Evolutionary conservation across 345 rosid species (phyloP).

Genomic region (Eucalyptus coolabah): DNA sequence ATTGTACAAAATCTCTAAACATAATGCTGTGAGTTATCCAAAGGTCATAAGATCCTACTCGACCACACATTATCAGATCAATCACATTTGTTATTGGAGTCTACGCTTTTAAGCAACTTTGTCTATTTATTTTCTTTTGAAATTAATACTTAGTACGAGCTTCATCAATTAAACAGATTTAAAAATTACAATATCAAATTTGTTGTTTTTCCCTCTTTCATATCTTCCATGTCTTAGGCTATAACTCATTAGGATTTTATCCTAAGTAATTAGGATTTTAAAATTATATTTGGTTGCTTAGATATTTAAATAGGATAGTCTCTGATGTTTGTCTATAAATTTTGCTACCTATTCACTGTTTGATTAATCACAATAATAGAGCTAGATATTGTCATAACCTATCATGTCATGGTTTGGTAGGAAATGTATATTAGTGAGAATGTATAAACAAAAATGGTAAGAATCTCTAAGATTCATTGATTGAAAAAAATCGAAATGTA

Average conservation of each 20-base stretch:
- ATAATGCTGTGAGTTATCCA: neutral
- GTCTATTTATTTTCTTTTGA: neutral
- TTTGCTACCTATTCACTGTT: neutral
- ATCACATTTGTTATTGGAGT: neutral
- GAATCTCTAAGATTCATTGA: neutral
- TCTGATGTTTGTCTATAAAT: fast-evolving
- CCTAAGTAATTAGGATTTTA: neutral
- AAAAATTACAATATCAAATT: neutral
- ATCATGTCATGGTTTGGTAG: neutral
- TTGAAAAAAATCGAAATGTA: neutral
- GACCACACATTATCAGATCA: fast-evolving
- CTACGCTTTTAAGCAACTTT: neutral
- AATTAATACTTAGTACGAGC: neutral
- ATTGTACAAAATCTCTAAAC: neutral
- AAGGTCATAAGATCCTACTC: neutral
- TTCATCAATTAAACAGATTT: fast-evolving
- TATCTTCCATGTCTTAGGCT: neutral
- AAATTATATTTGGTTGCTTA: neutral
- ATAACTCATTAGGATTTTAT: neutral
- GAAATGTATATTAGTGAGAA: neutral
- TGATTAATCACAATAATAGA: neutral
- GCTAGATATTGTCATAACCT: fast-evolving
- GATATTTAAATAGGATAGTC: neutral
- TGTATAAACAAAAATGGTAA: neutral
- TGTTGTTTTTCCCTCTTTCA: neutral